These are phyloP conservation scores for Paraphaeosphaeria sporulosa DNA, from an alignment of 2,329 filamentous ascomycete species.

Conservation along the genomic window DNA sequence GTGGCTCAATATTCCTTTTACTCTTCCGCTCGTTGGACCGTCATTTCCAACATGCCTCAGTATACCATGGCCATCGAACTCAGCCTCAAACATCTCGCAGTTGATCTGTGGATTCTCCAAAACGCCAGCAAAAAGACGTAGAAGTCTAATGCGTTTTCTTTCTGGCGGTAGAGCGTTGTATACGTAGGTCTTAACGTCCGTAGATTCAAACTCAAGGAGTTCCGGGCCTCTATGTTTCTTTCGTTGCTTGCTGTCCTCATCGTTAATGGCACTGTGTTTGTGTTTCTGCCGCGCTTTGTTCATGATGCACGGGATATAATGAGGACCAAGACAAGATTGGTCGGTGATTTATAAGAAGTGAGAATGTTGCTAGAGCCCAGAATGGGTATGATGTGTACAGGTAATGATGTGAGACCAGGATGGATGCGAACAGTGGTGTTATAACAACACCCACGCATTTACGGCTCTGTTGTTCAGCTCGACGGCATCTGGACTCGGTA, in stretches of 20 bases:
- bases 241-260: neutral
- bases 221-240: neutral
- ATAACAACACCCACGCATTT: neutral
- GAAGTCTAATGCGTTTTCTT: conserved; percentile 13
- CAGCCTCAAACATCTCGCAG: conserved; percentile 15
- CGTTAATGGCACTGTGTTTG: neutral
- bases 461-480: too few species aligned
- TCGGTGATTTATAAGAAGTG: too few species aligned
- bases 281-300: too few species aligned
- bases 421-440: neutral
- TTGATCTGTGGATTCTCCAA: conserved; percentile 11
- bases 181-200: neutral
- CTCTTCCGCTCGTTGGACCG: neutral
- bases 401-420: too few species aligned
- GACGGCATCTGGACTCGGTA: too few species aligned
- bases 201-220: conserved; percentile 8
- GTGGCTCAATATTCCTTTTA: neutral
- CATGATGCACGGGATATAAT: too few species aligned
- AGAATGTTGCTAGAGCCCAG: too few species aligned
- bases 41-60: conserved; percentile 3
- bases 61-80: conserved; percentile 5
- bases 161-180: conserved; percentile 4
- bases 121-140: conserved; percentile 8
- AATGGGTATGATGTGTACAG: too few species aligned
- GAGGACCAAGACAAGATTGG: too few species aligned